Base-by-base conservation (phyloP, 2,329 filamentous ascomycete species). In the Epichloe sylvatica region DNA sequence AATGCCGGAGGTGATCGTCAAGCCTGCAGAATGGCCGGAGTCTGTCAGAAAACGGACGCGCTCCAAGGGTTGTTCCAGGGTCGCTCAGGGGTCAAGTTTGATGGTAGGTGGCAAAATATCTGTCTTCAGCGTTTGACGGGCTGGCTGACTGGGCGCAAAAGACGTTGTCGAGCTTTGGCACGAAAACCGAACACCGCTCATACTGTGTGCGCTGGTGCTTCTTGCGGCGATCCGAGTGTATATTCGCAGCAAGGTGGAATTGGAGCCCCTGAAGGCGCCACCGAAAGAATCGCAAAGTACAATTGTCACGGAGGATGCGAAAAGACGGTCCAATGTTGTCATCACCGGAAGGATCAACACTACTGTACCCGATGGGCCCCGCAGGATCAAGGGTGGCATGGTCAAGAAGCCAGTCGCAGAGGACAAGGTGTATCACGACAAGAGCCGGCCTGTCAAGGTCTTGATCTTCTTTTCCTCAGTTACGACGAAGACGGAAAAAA, bases 391-490 rank as follows among this genome's bases (percentile, higher is more conserved):
- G 53, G 69, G 69, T n/a, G 66, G 67, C 8, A 5, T 70, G 25
- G 53, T 57, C 8, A 66, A 60, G 46, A 67, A 64, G 47, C 54
- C 61, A 7, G 53, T 56, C 2, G 56, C 58, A 43, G 55, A 57
- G 12, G 51, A 52, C 12, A 55, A 62, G 19, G 49, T 62, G 17
- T 52, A 51, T 50, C 56, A 54, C 37, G 65, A 66, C 49, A 33
- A 69, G 39, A 57, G 57, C 11, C 64, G 70, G 25, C 75, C 73
- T 46, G 74, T 89, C 49, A 84, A 91, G 62, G 77, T 85, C 2
- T 66, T 94, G 15, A 68, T 96, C 34, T 97, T 96, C 70, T 97
- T 85, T 70, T 91, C 88, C 2, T 94, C 90, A 1, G 72, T 97
- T 50, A 94, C 87, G 3, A 87, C 83, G 3, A 86, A 80, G 34